phyloP scores from a whole-genome alignment of 768 basidiomycete species.

The Phlegmacium glaucopus region DNA sequence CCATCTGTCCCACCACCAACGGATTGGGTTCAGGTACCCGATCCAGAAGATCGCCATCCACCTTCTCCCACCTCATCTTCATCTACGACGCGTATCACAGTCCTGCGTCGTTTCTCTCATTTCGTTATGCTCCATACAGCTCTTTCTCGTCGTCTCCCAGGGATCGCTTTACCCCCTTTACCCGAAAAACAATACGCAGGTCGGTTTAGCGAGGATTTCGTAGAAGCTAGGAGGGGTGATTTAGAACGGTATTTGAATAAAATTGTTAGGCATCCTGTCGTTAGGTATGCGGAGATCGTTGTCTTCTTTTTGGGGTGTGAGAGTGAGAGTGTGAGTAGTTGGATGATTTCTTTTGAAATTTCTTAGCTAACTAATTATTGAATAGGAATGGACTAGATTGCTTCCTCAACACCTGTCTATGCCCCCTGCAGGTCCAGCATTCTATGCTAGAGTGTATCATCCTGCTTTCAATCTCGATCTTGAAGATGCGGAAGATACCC shows the following conservation, averaged over 20 bases:
- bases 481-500: conserved; percentile 60
- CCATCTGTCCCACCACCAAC: conserved; percentile 13
- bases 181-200: conserved; percentile 86
- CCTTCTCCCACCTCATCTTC: conserved; percentile 15
- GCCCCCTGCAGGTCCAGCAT: conserved; percentile 68
- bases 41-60: conserved; percentile 21
- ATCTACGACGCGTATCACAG: conserved; percentile 59
- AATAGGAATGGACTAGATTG: conserved; percentile 69
- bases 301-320: conserved; percentile 80
- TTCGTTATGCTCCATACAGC: conserved; percentile 77
- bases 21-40: conserved; percentile 23
- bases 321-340: conserved; percentile 60
- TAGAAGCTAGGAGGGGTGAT: conserved; percentile 79
- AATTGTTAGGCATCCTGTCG: conserved; percentile 71
- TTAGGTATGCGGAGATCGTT: conserved; percentile 74
- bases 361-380: background rate
- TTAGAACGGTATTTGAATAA: conserved; percentile 74
- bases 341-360: background rate
- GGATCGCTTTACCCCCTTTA: conserved; percentile 74
- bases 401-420: conserved; percentile 58
- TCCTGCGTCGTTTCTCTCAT: conserved; percentile 81
- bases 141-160: conserved; percentile 64
- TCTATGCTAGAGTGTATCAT: conserved; percentile 79
- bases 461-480: conserved; percentile 81
- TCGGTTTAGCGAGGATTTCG: conserved; percentile 75